Evolutionary conservation across 345 rosid species (phyloP), one percentile per base, ranked within the genome.

Genomic region (Acer campestre): DNA sequence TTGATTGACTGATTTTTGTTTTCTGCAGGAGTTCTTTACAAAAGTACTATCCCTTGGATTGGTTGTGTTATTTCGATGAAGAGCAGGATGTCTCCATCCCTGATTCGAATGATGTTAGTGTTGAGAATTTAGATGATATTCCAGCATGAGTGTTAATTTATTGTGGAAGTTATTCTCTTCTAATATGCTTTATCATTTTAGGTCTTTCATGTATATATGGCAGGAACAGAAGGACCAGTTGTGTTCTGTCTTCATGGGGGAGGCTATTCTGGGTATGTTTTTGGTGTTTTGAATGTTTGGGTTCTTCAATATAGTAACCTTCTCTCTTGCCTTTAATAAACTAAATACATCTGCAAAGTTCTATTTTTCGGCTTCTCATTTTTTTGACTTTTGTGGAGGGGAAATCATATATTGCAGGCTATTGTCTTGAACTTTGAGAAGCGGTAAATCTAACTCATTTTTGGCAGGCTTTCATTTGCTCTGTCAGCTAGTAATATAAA

Each of bases 241-340:
- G 93, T 94, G 29, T 89, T 94, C 84, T 94, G 94, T 87, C 89
- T 96, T 18, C 98, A 94, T 72, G 99, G 98, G 20, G 99, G 97
- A 80, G 99, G 98, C 63, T 92, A 86, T 85, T 87, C 93, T 72
- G 99, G 99, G 98, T 96, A 81, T 77, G 87, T 16, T n/a, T 59
- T 59, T 59, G 25, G 49, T 46, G 12, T 42, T 42, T 46, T 4
- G 2, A 46, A 40, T 40, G 66, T 58, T 35, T 59, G 46, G 6
- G 3, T 14, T 3, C 35, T 59, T 31, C 14, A 1, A 18, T 56
- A 56, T 22, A 56, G 20, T 61, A n/a, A n/a, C 27, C 20, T 35
- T 44, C 58, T 10, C 29, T 8, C 40, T 56, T n/a, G 11, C 40
- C 13, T 9, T 56, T 10, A 31, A 56, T 55, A 27, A 58, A 71